Evolutionary conservation across 2,329 filamentous ascomycete genomes (phyloP), one percentile per base, ranked within the genome.

Genomic region (Trichoderma asperellum): DNA sequence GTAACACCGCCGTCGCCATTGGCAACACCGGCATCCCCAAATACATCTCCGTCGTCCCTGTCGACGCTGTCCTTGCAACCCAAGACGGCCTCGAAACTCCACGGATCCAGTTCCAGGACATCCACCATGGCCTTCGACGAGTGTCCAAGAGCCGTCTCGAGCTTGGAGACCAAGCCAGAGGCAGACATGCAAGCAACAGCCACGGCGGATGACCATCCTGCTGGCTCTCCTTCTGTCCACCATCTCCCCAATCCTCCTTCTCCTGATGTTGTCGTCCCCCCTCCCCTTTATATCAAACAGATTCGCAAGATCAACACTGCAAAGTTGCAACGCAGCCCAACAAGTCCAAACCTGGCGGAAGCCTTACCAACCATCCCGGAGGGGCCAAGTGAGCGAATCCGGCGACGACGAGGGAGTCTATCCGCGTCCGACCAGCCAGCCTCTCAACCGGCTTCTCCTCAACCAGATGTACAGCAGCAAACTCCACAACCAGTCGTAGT

Each of bases 351-450:
- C 59, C 75, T 83, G 57, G 73, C 76, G 55, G 75, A 80, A 29
- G 77, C 76, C 72, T 78, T 89, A 66, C 86, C 86, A 27, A 77
- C 75, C 57, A 83, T 89, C 71, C 86, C 86, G 5, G 82, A 85
- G 71, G 85, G 85, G 2, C 81, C 82, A 76, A 79, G 76, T 72
- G 74, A 81, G 68, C 77, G 79, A 59, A 77, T 77, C 72, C 78
- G 77, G 75, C 76, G 76, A 66, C 75, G 73, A 62, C 74, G 71
- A 62, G 57, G 59, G 14, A 62, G 16, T 29, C 64, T 67, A 49
- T 59, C 63, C 27, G 63, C 55, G 29, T 37, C 55, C 53, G 63
- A 67, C 10, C 63, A 67, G 24, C n/a, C 55, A 27, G 27, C 55
- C n/a, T 29, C 29, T 32, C 16, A 65, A 16, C 35, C 62, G 34